A percentile compares a stretch with the other conserved stretches of the same genome.
These are phyloP conservation scores for Syzygium syzygioides DNA, from an alignment of 441 rosid genomes.

Conservation along the genomic window DNA sequence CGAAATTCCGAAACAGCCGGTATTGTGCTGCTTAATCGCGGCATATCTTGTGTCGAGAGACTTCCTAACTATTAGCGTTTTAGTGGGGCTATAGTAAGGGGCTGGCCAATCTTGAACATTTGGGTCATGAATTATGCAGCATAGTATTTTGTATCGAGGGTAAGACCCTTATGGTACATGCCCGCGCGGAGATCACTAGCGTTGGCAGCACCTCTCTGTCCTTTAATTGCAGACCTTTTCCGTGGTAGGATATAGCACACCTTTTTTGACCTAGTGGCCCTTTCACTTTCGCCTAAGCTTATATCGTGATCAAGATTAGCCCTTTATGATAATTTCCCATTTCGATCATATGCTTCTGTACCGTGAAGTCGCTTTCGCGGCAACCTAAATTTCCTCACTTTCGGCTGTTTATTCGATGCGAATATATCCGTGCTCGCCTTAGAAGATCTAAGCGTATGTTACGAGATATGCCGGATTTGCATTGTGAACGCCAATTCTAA, in stretches of 20 bases:
- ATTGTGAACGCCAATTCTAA: neutral
- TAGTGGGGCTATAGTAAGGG: neutral
- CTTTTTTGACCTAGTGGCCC: neutral
- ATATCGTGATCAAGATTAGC: neutral
- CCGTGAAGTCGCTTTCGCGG: neutral
- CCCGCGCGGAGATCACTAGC: neutral
- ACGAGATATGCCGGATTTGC: neutral
- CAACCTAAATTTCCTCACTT: neutral
- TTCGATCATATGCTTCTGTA: neutral
- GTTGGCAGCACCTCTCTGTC: neutral
- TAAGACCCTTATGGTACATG: neutral
- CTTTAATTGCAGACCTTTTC: neutral
- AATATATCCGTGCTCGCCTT: neutral
- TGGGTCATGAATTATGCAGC: accelerated
- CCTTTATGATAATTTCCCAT: neutral
- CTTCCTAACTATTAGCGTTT: neutral
- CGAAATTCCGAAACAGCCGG: accelerated
- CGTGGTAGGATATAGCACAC: neutral
- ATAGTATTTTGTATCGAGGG: neutral
- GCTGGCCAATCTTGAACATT: neutral
- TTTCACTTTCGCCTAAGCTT: neutral
- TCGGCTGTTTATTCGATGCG: neutral
- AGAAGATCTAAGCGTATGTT: too few species aligned
- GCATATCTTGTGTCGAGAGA: accelerated
- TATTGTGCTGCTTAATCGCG: accelerated